Evolutionary conservation across 306 rosid genomes (phyloP), one percentile per base, ranked within the genome.

Genomic region (Glycine tomentella): DNA sequence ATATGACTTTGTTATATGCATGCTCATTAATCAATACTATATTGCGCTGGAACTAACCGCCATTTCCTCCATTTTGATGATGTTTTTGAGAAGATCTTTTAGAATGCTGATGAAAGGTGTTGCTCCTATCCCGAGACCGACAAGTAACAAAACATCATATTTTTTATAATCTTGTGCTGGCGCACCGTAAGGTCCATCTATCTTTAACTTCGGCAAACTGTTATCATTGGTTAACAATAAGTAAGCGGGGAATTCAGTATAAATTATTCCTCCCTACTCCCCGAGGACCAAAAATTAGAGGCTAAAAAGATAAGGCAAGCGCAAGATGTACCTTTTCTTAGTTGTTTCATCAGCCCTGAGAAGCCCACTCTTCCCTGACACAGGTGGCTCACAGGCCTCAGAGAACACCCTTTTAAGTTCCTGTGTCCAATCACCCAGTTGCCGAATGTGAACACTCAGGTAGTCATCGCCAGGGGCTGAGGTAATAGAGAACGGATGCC

Each of bases 401-500:
- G 98, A 89, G 78, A 96, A 96, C 16, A 96, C 90, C 83, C 97
- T 90, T 85, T 91, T 96, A 55, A 96, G 97, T 82, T 96, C 99
- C 86, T 86, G 98, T 57, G 99, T 96, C 99, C 99, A 96, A 76
- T 96, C 99, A 74, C 99, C 99, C 36, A 96, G 91, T 92, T 96
- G 99, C 79, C 99, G 89, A 73, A 96, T 96, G 89, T 96, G 99
- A 85, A 96, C 97, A 72, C 99, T 96, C 83, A 96, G 92, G 81
- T 85, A 96, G 88, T 93, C 95, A 72, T 96, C 99, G n/a, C 91
- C 97, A n/a, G 99, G 99, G 82, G 99, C 94, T 16, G 99, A 96
- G 77, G 99, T 96, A 67, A 96, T 96, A 44, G 99, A 96, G 89
- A 96, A 96, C 31, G 99, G 99, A 87, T 96, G 99, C 99, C 99